Base-by-base conservation (phyloP, 2,329 filamentous ascomycete genomes). In the Tolypocladium sp. region DNA sequence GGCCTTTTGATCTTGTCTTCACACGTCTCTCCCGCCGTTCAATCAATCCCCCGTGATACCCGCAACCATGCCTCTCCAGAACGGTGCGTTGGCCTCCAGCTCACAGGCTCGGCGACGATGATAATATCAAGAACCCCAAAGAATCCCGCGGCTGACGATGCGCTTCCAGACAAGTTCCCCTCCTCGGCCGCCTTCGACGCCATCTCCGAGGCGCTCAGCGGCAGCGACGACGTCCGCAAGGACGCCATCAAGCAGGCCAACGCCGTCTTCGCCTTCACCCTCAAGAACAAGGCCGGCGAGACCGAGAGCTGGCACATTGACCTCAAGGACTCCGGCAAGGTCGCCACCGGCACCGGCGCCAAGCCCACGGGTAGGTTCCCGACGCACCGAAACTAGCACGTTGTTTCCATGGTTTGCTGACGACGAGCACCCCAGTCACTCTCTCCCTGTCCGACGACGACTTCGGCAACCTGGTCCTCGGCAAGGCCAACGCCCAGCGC, bases 221-320 rank as follows among this genome's bases (percentile, higher is more conserved):
- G 82, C 68, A 85, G 83, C 74, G 86, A 89, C 35, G 82, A 83
- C 64, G 90, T 91, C 69, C 87, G 87, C 77, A 89, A 95, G 78
- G 87, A 92, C 65, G 92, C 93, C 66, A 88, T 97, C 75, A 93
- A 95, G 77, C 86, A 91, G 72, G 93, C 87, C 71, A 88, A 88
- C 69, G 91, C 89, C 62, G 80, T 97, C 73, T 97, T 96, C 74
- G 88, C 88, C 62, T 97, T 99, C 78, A 91, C 85, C 58, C 80
- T 99, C 65, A 97, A 96, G 83, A 99, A 99, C 82, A 76, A 79
- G 60, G 82, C 82, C 30, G 91, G 91, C 68, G 84, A 92, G 74
- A 87, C 86, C 60, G 86, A 91, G 69, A 89, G 85, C 77, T 99
- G 94, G 94, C 85, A 95, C 79, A 90, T 99, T 67, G 94, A 99